These are phyloP conservation scores for Cyberlindnera subsufficiens DNA, from an alignment of 805 yeast genomes.

Conservation along the genomic window DNA sequence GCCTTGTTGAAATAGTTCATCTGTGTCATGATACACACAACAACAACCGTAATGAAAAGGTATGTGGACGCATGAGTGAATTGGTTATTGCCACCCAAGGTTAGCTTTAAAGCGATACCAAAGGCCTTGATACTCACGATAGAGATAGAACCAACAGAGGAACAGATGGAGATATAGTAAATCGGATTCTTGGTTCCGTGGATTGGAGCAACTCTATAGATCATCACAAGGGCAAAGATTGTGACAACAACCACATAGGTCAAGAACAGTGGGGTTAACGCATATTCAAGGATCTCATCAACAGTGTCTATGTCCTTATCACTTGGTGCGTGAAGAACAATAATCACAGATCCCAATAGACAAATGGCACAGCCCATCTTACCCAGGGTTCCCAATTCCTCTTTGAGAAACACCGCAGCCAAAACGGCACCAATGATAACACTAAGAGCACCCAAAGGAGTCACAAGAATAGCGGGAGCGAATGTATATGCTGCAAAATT, in stretches of 20 bases:
- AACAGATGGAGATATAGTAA: slow-evolving; percentile 85
- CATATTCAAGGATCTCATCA: slow-evolving; percentile 79
- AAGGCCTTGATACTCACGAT: slow-evolving; percentile 92
- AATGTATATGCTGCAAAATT: slow-evolving; percentile 93
- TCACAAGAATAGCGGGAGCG: slow-evolving; percentile 89
- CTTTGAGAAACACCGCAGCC: slow-evolving; percentile 79
- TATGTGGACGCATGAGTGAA: slow-evolving; percentile 82
- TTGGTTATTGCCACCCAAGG: slow-evolving; percentile 81
- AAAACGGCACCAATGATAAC: slow-evolving; percentile 89
- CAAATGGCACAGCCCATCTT: slow-evolving; percentile 93
- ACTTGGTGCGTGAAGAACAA: slow-evolving; percentile 90
- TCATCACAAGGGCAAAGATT: slow-evolving; percentile 68
- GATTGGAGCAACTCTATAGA: slow-evolving; percentile 74
- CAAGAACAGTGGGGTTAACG: slow-evolving; percentile 71
- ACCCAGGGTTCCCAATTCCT: slow-evolving; percentile 82
- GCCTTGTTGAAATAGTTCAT: slow-evolving; percentile 95
- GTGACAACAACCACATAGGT: slow-evolving; percentile 59
- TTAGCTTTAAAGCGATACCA: slow-evolving; percentile 84
- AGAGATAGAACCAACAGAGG: slow-evolving; percentile 83
- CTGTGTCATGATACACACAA: slow-evolving; percentile 77
- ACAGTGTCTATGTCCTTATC: slow-evolving; percentile 85
- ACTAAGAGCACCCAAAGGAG: slow-evolving; percentile 86
- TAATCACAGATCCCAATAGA: slow-evolving; percentile 79
- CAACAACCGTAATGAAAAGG: slow-evolving; percentile 72
- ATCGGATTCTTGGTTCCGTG: slow-evolving; percentile 80